These are phyloP conservation scores for Hypoxylon sp. DNA, from an alignment of 2,329 filamentous ascomycete genomes.

Conservation along the genomic window DNA sequence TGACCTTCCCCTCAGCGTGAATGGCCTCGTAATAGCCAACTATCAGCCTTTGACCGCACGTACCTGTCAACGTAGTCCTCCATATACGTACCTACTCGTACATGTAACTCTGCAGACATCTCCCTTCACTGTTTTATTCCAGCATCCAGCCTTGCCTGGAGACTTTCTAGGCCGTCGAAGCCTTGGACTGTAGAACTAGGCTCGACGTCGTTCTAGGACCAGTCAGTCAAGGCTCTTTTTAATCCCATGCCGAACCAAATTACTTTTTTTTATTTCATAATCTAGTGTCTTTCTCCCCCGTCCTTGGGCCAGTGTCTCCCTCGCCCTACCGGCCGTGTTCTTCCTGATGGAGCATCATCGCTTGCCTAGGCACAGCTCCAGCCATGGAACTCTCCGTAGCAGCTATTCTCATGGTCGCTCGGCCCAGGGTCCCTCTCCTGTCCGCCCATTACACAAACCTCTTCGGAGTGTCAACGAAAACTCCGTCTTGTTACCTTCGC, in stretches of 20 bases:
- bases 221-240: constrained; percentile 39
- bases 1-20: constrained; percentile 22
- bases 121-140: constrained; percentile 19
- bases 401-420: constrained; percentile 47
- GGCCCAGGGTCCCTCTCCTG: constrained; percentile 38
- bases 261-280: constrained; percentile 49
- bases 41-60: constrained; percentile 4
- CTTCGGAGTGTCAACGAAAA: constrained; percentile 61
- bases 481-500: constrained; percentile 59
- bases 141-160: constrained; percentile 32
- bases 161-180: constrained; percentile 38
- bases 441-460: constrained; percentile 55
- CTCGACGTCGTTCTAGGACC: constrained; percentile 36
- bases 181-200: constrained; percentile 24
- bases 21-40: constrained; percentile 11
- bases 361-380: constrained; percentile 51
- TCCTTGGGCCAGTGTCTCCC: not conserved
- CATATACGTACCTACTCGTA: constrained; percentile 15
- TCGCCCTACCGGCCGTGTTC: constrained; percentile 18
- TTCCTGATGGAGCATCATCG: constrained; percentile 49
- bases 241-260: constrained; percentile 40
- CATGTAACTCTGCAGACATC: constrained; percentile 12
- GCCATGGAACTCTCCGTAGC: constrained; percentile 52
- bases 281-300: constrained; percentile 32
- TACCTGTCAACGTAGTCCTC: not conserved